phyloP scores from a whole-genome alignment of 176 grass and related monocot genomes.

The Ampelocalamus luodianensis region DNA sequence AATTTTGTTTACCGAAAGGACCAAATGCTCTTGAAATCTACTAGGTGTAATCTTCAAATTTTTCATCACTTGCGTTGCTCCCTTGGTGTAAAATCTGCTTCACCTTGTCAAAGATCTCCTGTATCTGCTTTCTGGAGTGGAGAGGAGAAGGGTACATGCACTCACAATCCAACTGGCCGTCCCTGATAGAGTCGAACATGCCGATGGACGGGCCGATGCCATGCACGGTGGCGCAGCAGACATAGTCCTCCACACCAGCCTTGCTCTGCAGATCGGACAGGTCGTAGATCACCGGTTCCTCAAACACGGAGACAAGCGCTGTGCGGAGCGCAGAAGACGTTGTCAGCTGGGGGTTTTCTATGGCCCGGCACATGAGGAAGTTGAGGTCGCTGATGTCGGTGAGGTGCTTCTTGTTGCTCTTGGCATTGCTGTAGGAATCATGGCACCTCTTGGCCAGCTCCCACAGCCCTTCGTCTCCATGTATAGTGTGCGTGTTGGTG shows the following conservation, averaged over 20 bases:
- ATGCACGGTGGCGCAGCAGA: slow-evolving; percentile 68
- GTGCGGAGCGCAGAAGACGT: slow-evolving; percentile 65
- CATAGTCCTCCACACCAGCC: slow-evolving; percentile 70
- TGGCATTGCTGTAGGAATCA: slow-evolving; percentile 54
- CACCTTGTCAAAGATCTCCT: slow-evolving; percentile 57
- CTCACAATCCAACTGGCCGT: slow-evolving; percentile 63
- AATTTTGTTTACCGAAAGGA: neutral
- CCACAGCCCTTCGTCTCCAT: slow-evolving; percentile 73
- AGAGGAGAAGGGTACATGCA: slow-evolving; percentile 82
- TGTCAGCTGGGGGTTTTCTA: slow-evolving; percentile 84
- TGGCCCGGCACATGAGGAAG: slow-evolving; percentile 82
- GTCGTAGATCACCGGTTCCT: slow-evolving; percentile 59
- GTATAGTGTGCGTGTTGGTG: slow-evolving; percentile 69
- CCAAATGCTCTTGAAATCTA: neutral
- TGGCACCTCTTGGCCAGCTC: slow-evolving; percentile 84
- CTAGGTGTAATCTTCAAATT: slow-evolving; percentile 20
- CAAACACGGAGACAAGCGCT: slow-evolving; percentile 76
- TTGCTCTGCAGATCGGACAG: slow-evolving; percentile 40
- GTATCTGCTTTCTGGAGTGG: slow-evolving; percentile 81
- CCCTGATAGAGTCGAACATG: slow-evolving; percentile 73
- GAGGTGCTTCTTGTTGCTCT: slow-evolving; percentile 81
- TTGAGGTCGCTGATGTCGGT: slow-evolving; percentile 80
- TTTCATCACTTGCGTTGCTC: slow-evolving; percentile 5
- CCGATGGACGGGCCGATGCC: slow-evolving; percentile 74
- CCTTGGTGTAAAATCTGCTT: slow-evolving; percentile 57